phyloP scores from a whole-genome alignment of 108 stramenopile species.

The Cyclotella sp. region DNA sequence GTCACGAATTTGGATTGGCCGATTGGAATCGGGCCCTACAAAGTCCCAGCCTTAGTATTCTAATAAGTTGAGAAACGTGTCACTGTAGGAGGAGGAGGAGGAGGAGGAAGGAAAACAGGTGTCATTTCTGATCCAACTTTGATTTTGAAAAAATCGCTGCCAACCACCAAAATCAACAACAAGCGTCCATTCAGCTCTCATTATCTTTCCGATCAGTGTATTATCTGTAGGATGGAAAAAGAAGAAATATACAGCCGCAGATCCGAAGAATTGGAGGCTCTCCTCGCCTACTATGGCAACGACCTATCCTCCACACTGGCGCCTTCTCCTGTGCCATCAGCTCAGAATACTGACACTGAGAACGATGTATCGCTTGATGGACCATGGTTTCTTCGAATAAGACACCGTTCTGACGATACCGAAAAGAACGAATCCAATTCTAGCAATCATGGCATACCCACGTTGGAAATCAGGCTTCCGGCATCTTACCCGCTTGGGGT shows the following conservation, averaged over 20 bases:
- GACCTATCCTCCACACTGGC: constrained; percentile 28
- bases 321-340: neutral
- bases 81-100: too few species aligned
- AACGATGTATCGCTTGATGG: constrained; percentile 16
- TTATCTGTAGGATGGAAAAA: neutral
- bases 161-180: too few species aligned
- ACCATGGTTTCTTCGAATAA: constrained; percentile 44
- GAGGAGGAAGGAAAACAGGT: too few species aligned
- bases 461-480: constrained; percentile 49
- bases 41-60: too few species aligned
- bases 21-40: too few species aligned
- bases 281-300: constrained; percentile 50
- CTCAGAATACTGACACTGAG: neutral
- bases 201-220: too few species aligned
- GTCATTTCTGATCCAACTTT: too few species aligned
- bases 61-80: too few species aligned
- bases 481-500: constrained; percentile 43
- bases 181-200: neutral
- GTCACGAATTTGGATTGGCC: too few species aligned
- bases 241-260: constrained; percentile 40
- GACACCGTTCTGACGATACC: neutral
- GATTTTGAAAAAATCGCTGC: too few species aligned
- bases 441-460: constrained; percentile 24
- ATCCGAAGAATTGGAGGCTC: constrained; percentile 51
- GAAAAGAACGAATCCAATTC: neutral